These are phyloP conservation scores for Luffa acutangula DNA, from an alignment of 306 rosid species.

Conservation along the genomic window DNA sequence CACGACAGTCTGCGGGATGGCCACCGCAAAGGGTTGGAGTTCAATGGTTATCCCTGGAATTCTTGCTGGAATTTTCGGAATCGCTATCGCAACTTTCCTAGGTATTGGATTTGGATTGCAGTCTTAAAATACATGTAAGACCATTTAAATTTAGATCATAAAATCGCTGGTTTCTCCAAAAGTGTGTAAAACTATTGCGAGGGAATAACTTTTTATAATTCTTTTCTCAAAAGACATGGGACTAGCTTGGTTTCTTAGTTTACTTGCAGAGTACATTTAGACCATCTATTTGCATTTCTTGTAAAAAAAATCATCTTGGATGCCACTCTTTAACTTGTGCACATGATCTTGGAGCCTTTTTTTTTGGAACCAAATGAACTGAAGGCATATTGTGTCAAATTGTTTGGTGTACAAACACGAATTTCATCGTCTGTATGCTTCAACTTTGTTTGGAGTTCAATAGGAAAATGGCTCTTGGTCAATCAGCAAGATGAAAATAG, in stretches of 20 bases:
- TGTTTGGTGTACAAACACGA: background rate
- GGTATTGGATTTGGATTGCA: conserved; percentile 49
- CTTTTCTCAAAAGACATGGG: background rate
- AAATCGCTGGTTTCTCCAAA: background rate
- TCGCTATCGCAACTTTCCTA: conserved; percentile 57
- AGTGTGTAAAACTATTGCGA: background rate
- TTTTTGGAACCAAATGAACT: background rate
- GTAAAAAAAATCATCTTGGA: no score
- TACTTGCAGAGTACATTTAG: background rate
- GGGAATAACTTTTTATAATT: background rate
- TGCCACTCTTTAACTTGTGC: no score
- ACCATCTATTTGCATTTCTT: background rate
- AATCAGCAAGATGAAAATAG: no score
- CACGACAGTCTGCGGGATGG: conserved; percentile 54
- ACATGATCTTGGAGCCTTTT: background rate
- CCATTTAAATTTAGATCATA: background rate
- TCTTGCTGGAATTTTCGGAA: conserved; percentile 73
- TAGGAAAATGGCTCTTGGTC: no score
- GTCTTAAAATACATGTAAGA: conserved; percentile 38
- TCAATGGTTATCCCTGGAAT: conserved; percentile 63
- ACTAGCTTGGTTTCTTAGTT: background rate
- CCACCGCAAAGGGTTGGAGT: conserved; percentile 55
- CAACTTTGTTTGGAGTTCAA: no score
- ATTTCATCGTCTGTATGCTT: background rate
- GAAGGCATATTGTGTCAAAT: background rate